Base-by-base conservation (phyloP, 1,284 basidiomycete species). In the Phylloboletellus chloephorus region DNA sequence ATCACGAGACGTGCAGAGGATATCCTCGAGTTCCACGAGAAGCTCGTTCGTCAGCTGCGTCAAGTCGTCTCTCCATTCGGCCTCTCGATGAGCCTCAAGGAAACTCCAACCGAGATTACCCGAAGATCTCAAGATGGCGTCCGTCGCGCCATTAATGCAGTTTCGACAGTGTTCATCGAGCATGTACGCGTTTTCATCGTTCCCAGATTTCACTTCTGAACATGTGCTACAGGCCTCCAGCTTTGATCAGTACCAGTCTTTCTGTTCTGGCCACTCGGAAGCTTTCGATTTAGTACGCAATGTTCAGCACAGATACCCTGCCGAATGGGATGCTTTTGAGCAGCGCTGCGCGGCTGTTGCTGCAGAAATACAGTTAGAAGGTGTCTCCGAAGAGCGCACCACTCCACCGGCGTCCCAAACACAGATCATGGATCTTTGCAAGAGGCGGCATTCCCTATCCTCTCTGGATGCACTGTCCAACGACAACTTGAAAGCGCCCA, bases 321-420 rank as follows among this genome's bases (percentile, higher is more conserved):
- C 72, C 0, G 88, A 92, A 54, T 93, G 89, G 81, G 81, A 85
- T 22, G 69, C 74, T 8, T 94, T 83, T 54, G 92, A 95, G 56
- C 78, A 82, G 40, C 78, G 75, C 9, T 94, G 83, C 52, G 72
- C 78, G 24, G 61, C 67, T 19, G 62, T 72, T 43, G 67, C 74
- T 34, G 60, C 67, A n/a, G 67, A 72, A 31, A 53, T 71, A 32
- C 61, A 57, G 17, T 58, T 50, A 2, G 47, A 35, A 12, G 45
- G 47, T 23, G 16, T 39, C 25, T 19, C 37, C 16, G 34, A 43
- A 13, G 43, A 48, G 12, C 3, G 24, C 1, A 4, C 11, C 2
- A 32, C 43, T 37, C 11, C 22, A 7, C 40, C 66, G 7, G 53
- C 44, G 7, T 47, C 53, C 22, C 34, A 20, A 29, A 48, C 26